Base-by-base conservation (phyloP, 2,329 filamentous ascomycete genomes). In the Elsinoe batatas region DNA sequence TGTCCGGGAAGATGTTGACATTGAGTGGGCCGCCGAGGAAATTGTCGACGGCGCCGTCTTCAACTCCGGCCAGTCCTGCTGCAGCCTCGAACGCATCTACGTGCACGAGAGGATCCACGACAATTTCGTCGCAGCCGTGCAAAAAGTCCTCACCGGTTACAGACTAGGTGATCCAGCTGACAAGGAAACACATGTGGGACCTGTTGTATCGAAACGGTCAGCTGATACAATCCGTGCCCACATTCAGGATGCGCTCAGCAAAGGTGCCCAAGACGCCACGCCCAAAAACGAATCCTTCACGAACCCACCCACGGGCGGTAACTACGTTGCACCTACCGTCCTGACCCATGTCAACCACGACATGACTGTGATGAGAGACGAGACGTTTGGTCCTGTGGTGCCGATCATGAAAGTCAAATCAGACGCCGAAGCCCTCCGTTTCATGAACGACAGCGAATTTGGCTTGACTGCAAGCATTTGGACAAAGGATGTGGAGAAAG, bases 41-140 rank as follows among this genome's bases (percentile, higher is more conserved):
- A 93, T 97, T 64, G 89, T 97, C 12, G 91, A 97, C 64, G 91
- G 91, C 17, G 85, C 90, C n/a, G 77, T 97, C 57, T 97, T 97
- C 78, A 97, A 97, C 74, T 95, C 91, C 53, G 91, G 91, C n/a
- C 91, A 97, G 75, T 95, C 89, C 68, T 97, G 91, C 76, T 97
- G 91, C 72, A 87, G 89, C 20, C 78, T 97, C 54, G 91, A 97
- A 74, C 80, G 91, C 33, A 82, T 97, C 17, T 97, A 97, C 65
- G 91, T 97, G 4, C 83, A 93, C 64, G 85, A 87, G 66, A 83
- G 81, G 63, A 81, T 97, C 50, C 83, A 96, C 69, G 89, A 95
- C 64, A 74, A 80, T 11, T 96, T 97, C 64, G 78, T 96, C 53
- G 76, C 81, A 53, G 88, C 86, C 4, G 78, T 88, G 11, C 87